Evolutionary conservation across 352 stramenopile species (phyloP).

Genomic region (Pythium brachiatum): DNA sequence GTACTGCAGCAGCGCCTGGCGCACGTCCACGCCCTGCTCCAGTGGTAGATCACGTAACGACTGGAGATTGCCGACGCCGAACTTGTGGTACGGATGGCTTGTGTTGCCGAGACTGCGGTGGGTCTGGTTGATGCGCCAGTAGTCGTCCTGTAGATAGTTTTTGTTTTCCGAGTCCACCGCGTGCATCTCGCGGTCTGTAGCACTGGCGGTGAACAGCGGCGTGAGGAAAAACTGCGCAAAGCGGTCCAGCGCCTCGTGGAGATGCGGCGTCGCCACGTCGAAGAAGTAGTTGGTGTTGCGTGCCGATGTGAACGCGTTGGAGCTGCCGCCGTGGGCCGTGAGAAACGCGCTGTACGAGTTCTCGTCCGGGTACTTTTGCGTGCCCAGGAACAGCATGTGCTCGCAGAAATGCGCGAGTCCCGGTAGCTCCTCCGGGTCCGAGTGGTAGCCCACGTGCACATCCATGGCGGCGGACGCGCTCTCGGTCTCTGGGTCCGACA

Average conservation of each 20-base stretch:
- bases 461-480: slow-evolving; percentile 82
- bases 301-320: slow-evolving; percentile 89
- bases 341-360: slow-evolving; percentile 83
- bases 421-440: slow-evolving; percentile 60
- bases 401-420: slow-evolving; percentile 82
- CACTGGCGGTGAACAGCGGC: slow-evolving; percentile 69
- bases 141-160: slow-evolving; percentile 88
- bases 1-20: slow-evolving; percentile 60
- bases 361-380: slow-evolving; percentile 90
- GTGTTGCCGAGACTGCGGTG: slow-evolving; percentile 32
- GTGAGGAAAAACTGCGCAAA: slow-evolving; percentile 93
- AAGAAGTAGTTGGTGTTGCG: slow-evolving; percentile 93
- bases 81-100: slow-evolving; percentile 83
- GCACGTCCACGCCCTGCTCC: slow-evolving; percentile 20
- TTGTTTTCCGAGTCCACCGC: slow-evolving; percentile 91
- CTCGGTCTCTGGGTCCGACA: slow-evolving; percentile 79
- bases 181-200: slow-evolving; percentile 83
- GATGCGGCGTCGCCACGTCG: slow-evolving; percentile 65
- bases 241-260: slow-evolving; percentile 77
- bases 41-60: slow-evolving; percentile 16
- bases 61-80: slow-evolving; percentile 87
- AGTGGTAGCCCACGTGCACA: slow-evolving; percentile 83
- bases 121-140: slow-evolving; percentile 60
- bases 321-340: slow-evolving; percentile 72
- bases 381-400: slow-evolving; percentile 94